Base-by-base conservation (phyloP, 805 yeast genomes). In the Wickerhamomyces chambardii region DNA sequence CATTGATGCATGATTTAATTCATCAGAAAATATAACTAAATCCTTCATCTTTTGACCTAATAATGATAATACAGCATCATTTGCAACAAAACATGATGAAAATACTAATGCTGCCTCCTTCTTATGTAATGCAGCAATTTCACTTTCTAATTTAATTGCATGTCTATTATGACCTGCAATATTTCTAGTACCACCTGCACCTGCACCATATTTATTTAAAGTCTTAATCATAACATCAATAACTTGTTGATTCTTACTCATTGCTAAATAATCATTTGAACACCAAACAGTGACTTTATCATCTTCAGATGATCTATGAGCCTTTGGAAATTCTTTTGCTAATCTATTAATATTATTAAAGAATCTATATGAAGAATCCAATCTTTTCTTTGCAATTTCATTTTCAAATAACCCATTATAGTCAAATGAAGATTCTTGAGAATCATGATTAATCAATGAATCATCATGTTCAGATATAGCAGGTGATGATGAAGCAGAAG, bases 101-200 rank as follows among this genome's bases (percentile, higher is more conserved):
- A 92, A 92, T 6, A 87, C 97, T 49, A 92, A 69, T 0, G 97
- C 95, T 17, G 90, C 96, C 49, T 85, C 96, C 57, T 89, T 94
- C 58, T 84, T 82, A 64, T 92, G 97, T 48, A 92, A 72, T 29
- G 86, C 78, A 16, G 98, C 97, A 33, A 86, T 55, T 50, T 85
- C 89, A 17, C 82, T 65, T 61, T 92, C 99, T 53, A 92, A 72
- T 46, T 69, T 70, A 53, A 92, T 76, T n/a, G 97, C 95, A 50
- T 83, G 90, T 39, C 65, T 60, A 60, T 92, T 92, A 60, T 92
- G 98, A 42, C 99, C 99, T 2, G 99, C 98, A 58, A 92, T 92
- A 64, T 92, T 92, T 55, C 99, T 75, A 33, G 99, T 92, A 48
- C 99, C 99, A 54, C 99, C 99, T 8, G 99, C 95, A 50, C 99